Conservation (phyloP, 1,284 basidiomycete species). For the Apiotrichum gamsii region DNA sequence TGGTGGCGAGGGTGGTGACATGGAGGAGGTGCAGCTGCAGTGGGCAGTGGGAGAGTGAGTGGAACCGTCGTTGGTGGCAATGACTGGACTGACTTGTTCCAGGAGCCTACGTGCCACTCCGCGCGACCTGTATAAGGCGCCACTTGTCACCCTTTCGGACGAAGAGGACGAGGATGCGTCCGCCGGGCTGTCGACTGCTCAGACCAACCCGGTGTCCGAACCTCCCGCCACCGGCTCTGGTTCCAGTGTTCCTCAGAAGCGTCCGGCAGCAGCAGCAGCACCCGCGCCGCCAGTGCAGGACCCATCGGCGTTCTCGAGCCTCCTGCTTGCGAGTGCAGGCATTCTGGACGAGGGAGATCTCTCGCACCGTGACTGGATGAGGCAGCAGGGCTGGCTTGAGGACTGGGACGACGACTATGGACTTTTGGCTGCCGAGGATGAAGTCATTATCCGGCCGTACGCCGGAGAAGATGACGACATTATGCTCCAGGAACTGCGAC, state of each 20-base stretch:
- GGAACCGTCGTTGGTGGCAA: too few species aligned
- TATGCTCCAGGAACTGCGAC: conserved; percentile 77
- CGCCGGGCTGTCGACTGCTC: too few species aligned
- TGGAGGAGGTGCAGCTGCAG: conserved; percentile 29
- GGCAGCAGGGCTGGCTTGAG: conserved; percentile 25
- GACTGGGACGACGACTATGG: conserved; percentile 79
- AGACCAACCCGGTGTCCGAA: too few species aligned
- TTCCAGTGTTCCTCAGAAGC: background rate
- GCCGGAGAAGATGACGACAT: conserved; percentile 89
- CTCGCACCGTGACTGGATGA: conserved; percentile 19
- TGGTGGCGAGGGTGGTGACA: conserved; percentile 16
- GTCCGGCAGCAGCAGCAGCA: conserved; percentile 6
- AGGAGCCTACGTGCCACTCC: conserved; percentile 6
- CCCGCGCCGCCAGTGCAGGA: too few species aligned
- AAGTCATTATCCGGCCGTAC: conserved; percentile 80
- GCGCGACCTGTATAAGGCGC: too few species aligned
- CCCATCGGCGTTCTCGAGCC: background rate
- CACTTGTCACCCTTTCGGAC: background rate
- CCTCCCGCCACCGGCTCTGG: background rate
- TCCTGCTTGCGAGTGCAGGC: conserved; percentile 26
- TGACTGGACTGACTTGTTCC: too few species aligned
- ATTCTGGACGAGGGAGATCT: conserved; percentile 41
- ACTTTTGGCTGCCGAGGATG: conserved; percentile 68
- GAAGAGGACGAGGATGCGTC: background rate
- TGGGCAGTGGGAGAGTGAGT: conserved; percentile 30